Evolutionary conservation across 1,284 basidiomycete species (phyloP).

Genomic region (Sanghuangporus weigelae): DNA sequence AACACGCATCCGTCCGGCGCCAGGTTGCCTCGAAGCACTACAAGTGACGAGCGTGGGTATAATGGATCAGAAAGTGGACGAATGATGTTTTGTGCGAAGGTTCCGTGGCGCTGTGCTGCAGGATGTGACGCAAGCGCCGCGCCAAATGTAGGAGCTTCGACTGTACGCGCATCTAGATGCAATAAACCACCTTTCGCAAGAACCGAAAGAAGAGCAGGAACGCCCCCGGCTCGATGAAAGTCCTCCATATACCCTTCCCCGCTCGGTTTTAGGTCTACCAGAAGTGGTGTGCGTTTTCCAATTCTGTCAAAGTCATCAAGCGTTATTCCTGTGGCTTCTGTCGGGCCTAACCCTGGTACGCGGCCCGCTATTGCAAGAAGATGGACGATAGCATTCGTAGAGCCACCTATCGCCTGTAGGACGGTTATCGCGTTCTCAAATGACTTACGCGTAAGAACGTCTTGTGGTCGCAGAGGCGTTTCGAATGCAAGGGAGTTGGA

Average conservation of each 20-base stretch:
- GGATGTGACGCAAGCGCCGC: constrained; percentile 25
- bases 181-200: constrained; percentile 22
- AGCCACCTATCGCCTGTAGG: constrained; percentile 36
- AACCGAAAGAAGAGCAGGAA: constrained; percentile 28
- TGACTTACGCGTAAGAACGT: constrained; percentile 32
- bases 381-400: constrained; percentile 38
- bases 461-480: constrained; percentile 26
- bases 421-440: constrained; percentile 40
- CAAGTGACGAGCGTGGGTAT: constrained; percentile 23
- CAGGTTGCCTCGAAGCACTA: constrained; percentile 30
- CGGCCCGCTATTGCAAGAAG: constrained; percentile 37
- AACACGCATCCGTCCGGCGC: constrained; percentile 28
- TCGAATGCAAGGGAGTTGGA: constrained; percentile 20
- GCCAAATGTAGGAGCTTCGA: constrained; percentile 31
- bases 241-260: constrained; percentile 39
- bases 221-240: constrained; percentile 36
- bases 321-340: constrained; percentile 22
- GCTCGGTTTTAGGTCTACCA: constrained; percentile 37
- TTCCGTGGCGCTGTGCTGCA: background rate
- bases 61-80: constrained; percentile 26
- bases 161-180: constrained; percentile 27
- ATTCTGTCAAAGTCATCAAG: constrained; percentile 36
- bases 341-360: constrained; percentile 27
- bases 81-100: constrained; percentile 26
- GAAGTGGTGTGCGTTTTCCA: constrained; percentile 32